Percentiles rank a stretch among this genome's conserved stretches.
phyloP scores from a whole-genome alignment of 257 asterid species.

The Nicotiana tomentosiformis region DNA sequence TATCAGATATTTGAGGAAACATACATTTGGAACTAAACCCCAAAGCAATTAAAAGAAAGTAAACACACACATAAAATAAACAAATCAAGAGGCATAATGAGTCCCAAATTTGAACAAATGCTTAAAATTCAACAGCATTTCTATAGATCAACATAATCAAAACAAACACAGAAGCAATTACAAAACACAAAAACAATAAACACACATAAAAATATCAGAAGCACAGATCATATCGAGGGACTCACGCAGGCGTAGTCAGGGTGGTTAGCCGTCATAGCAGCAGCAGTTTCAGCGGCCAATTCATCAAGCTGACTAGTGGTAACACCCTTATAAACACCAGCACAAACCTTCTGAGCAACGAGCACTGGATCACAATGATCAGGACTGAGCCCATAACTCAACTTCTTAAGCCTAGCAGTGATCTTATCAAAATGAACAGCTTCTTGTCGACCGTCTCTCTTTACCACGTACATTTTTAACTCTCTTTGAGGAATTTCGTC shows the following conservation, averaged over 20 bases:
- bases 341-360: conserved; percentile 88
- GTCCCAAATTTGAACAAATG: not conserved
- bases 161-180: not conserved
- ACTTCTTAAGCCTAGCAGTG: conserved; percentile 80
- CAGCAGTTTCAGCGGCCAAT: conserved; percentile 96
- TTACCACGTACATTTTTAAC: conserved; percentile 72
- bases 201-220: not conserved
- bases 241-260: conserved; percentile 95
- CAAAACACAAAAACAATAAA: not conserved
- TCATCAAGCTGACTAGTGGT: conserved; percentile 97
- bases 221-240: conserved; percentile 5
- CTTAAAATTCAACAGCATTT: not conserved
- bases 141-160: not conserved
- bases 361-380: conserved; percentile 93
- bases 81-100: not conserved
- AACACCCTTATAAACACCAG: conserved; percentile 88
- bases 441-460: conserved; percentile 95
- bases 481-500: conserved; percentile 19
- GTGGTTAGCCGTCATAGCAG: conserved; percentile 90
- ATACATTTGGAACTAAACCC: not conserved
- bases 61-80: not conserved
- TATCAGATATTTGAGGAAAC: not conserved
- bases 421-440: conserved; percentile 92
- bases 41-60: not conserved
- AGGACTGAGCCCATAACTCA: conserved; percentile 83